These are phyloP conservation scores for Parietaria judaica DNA, from an alignment of 306 rosid genomes.

Conservation along the genomic window DNA sequence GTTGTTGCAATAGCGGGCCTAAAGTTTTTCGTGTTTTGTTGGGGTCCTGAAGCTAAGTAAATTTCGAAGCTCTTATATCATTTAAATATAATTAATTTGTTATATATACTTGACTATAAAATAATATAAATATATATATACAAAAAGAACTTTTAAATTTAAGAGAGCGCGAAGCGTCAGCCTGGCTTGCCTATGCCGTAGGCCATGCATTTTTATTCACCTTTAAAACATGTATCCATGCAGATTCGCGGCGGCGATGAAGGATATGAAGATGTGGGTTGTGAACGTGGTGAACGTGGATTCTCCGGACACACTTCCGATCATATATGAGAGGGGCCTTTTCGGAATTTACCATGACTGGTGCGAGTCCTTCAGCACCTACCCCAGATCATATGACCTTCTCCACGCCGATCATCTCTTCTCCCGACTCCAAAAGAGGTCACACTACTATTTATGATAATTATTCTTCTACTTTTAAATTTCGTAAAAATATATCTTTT, in stretches of 20 bases:
- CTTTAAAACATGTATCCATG: constrained; percentile 5
- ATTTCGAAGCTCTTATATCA: too few relatives aligned
- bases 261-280: constrained; percentile 73
- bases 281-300: constrained; percentile 77
- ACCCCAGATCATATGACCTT: constrained; percentile 78
- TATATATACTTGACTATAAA: too few relatives aligned
- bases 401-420: constrained; percentile 88
- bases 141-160: too few relatives aligned
- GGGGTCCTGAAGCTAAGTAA: too few relatives aligned
- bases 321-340: constrained; percentile 87
- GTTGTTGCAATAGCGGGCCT: too few relatives aligned
- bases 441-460: constrained; percentile 1
- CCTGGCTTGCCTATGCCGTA: too few relatives aligned
- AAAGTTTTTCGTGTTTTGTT: too few relatives aligned
- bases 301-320: constrained; percentile 80
- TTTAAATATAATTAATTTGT: too few relatives aligned
- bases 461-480: neutral
- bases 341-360: constrained; percentile 93
- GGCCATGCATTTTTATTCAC: too few relatives aligned
- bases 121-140: too few relatives aligned
- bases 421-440: constrained; percentile 70
- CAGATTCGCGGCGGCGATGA: constrained; percentile 87
- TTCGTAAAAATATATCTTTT: too few relatives aligned
- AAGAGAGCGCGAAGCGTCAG: too few relatives aligned
- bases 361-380: constrained; percentile 94